Base-by-base conservation (phyloP, 306 rosid genomes). In the Carpinus fangiana region DNA sequence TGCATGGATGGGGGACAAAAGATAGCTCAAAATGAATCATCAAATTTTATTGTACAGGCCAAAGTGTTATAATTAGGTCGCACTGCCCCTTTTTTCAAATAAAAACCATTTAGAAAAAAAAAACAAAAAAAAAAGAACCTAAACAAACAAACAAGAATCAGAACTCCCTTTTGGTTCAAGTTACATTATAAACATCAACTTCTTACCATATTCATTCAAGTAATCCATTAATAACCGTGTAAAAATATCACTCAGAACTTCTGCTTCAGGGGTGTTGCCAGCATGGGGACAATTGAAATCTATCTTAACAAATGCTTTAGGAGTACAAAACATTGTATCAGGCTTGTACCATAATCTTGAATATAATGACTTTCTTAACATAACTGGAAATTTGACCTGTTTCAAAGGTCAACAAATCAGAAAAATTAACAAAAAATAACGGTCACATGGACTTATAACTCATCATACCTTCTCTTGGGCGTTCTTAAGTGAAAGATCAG, bases 311-410 rank as follows among this genome's bases (percentile, higher is more conserved):
- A 76, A 91, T 57, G 98, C 97, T 85, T 95, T 95, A 48, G 99
- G 99, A 45, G 86, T 91, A 73, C 71, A 88, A 85, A 95, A 95
- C 87, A 80, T 72, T 38, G 93, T 88, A 75, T 95, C 99, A 50
- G 97, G 92, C 83, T 95, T 95, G 90, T 84, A 90, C 98, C 98
- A 93, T 77, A 91, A 84, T 26, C 90, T 86, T 38, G 99, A 90
- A 80, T 78, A 89, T 12, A 90, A 75, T 14, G 99, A 88, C 86
- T 88, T 90, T 46, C 82, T 86, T 76, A 95, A 81, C 77, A 93
- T 84, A 86, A 83, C 78, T 60, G 99, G 99, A 90, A 81, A 73
- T 77, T 88, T 85, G 61, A 80, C 93, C 99, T 95, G 90, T 80
- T 85, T 77, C 80, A 84, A 85, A 45, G 28, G 67, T 60, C 62